Evolutionary conservation across 768 basidiomycete genomes (phyloP).

Genomic region (Termitomyces sp.): DNA sequence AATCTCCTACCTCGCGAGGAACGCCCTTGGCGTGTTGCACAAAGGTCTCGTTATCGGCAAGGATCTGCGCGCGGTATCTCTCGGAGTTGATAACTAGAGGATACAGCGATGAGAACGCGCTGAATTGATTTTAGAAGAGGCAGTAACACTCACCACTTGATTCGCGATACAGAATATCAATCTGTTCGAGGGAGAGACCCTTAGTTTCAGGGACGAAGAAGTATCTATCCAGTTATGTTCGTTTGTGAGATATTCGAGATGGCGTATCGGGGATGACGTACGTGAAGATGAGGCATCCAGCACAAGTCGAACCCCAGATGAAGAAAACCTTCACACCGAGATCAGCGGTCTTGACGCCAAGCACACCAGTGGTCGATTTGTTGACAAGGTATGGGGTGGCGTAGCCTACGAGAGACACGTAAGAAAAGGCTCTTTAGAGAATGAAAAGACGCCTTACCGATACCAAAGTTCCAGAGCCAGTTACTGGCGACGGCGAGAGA

Average conservation of each 20-base stretch:
- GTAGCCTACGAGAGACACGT: slow-evolving; percentile 16
- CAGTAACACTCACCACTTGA: slow-evolving; percentile 9
- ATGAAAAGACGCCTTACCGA: slow-evolving; percentile 41
- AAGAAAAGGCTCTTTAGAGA: neutral
- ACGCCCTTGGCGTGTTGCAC: slow-evolving; percentile 4
- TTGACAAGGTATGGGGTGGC: slow-evolving; percentile 55
- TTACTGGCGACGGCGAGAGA: slow-evolving; percentile 70
- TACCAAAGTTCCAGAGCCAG: slow-evolving; percentile 79
- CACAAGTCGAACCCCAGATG: slow-evolving; percentile 72
- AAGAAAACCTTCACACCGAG: slow-evolving; percentile 80
- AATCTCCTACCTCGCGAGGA: neutral
- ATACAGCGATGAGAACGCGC: neutral
- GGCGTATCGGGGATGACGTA: slow-evolving; percentile 39
- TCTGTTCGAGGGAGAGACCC: slow-evolving; percentile 22
- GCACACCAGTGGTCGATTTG: slow-evolving; percentile 13
- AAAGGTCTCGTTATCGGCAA: slow-evolving; percentile 15
- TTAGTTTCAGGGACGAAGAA: slow-evolving; percentile 21
- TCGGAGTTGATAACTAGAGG: slow-evolving; percentile 15
- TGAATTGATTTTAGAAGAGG: neutral
- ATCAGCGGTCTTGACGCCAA: slow-evolving; percentile 30
- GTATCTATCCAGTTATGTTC: slow-evolving; percentile 5
- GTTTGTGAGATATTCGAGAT: neutral
- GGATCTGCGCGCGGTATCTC: slow-evolving; percentile 14
- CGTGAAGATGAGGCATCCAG: slow-evolving; percentile 68
- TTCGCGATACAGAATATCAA: slow-evolving; percentile 21